Percentiles rank a stretch among this genome's conserved stretches.
Evolutionary conservation across 805 yeast genomes (phyloP).

Genomic region (Ogataea ramenticola): DNA sequence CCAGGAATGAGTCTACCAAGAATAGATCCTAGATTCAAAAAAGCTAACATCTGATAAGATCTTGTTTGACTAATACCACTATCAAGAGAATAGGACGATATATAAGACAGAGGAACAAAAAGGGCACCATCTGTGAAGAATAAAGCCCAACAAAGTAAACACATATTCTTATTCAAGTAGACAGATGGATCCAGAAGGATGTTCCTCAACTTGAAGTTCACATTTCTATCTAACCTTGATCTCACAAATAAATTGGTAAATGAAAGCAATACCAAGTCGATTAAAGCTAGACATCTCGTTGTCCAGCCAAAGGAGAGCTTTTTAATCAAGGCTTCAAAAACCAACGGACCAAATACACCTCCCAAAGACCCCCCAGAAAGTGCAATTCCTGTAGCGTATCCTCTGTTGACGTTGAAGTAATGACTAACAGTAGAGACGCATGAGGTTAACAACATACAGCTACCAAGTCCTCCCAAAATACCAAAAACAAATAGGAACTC

Average conservation of each 20-base stretch:
- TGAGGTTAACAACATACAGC: constrained; percentile 31
- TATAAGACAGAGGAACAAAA: constrained; percentile 29
- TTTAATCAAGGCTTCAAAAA: constrained; percentile 26
- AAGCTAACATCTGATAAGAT: constrained; percentile 28
- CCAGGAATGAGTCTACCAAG: constrained; percentile 32
- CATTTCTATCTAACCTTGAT: not conserved
- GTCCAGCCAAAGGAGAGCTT: constrained; percentile 32
- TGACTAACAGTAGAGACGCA: constrained; percentile 32
- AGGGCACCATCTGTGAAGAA: constrained; percentile 29
- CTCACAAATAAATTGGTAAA: not conserved
- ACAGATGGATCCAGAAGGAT: not conserved
- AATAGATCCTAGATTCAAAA: constrained; percentile 24
- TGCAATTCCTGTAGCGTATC: constrained; percentile 30
- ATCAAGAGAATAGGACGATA: constrained; percentile 31
- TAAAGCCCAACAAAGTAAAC: constrained; percentile 24
- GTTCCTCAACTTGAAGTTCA: not conserved
- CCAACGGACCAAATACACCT: constrained; percentile 31
- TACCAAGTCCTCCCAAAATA: constrained; percentile 28
- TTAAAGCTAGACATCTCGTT: constrained; percentile 20
- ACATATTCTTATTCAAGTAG: not conserved
- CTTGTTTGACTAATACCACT: constrained; percentile 29
- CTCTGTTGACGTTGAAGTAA: constrained; percentile 31
- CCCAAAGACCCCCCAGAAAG: constrained; percentile 36
- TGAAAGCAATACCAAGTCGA: not conserved
- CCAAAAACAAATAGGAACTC: constrained; percentile 31